Evolutionary conservation across 2,329 filamentous ascomycete genomes (phyloP), one percentile per base, ranked within the genome.

Genomic region (Fusarium temperatum): DNA sequence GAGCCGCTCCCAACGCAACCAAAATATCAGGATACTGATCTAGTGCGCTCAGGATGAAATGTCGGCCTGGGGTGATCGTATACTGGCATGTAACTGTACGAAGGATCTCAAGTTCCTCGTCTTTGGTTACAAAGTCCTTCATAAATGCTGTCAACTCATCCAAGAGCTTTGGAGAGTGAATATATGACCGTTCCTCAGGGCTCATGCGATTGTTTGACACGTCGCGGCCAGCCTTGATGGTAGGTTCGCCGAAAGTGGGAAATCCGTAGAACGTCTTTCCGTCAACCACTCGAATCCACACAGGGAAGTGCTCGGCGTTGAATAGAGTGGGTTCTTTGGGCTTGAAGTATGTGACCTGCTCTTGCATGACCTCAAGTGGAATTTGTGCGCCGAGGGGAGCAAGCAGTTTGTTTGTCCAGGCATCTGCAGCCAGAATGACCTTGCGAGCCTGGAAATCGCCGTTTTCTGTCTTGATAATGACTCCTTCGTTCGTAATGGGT

Each of bases 291-390:
- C 60, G 35, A 15, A 63, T 63, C 60, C 53, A 63, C 2, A 63
- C 60, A 9, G 60, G 60, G 14, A 63, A 63, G 5, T 59, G n/a
- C 9, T 24, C n/a, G 4, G 42, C 7, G 1, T 15, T 18, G 8
- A 63, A 63, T 0, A 24, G 8, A 2, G 35, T 9, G 1, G 54
- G 53, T 1, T 63, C 26, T 10, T 17, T 39, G 1, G 62, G 62
- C 28, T 61, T 62, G 45, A 51, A 65, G 17, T 65, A 65, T 26
- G 62, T 65, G 0, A 65, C 50, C 28, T 65, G 62, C 38, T 65
- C 62, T 38, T 65, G 62, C 56, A 65, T 65, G 0, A 65, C 30
- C 14, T 50, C 26, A 3, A 65, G 45, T 5, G 62, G 56, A 7
- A 65, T 42, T 5, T 65, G 30, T 38, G 26, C 62, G 10, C 62